A percentile compares a stretch with the other conserved stretches of the same genome.
Evolutionary conservation across 2,329 filamentous ascomycete species (phyloP).

Genomic region (Zarea fungicola): DNA sequence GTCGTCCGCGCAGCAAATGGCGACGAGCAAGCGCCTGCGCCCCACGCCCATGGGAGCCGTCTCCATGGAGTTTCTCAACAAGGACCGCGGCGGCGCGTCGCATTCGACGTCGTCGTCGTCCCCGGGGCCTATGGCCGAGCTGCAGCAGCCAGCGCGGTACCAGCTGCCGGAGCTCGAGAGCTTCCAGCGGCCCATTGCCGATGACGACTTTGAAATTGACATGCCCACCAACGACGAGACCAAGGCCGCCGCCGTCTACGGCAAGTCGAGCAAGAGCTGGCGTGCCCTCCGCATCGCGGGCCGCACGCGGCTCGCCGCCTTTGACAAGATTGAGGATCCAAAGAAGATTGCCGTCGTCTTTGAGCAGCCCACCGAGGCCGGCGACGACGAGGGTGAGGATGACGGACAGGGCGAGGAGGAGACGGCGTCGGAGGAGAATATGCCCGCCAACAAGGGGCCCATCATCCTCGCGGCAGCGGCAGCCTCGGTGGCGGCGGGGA

Average conservation of each 20-base stretch:
- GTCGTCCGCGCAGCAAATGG: slow-evolving; percentile 57
- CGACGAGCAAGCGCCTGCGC: slow-evolving; percentile 66
- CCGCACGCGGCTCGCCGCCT: slow-evolving; percentile 65
- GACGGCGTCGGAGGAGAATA: slow-evolving; percentile 28
- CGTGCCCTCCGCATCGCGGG: slow-evolving; percentile 77
- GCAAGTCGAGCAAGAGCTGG: slow-evolving; percentile 88
- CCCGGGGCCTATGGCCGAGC: slow-evolving; percentile 60
- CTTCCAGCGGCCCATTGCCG: slow-evolving; percentile 68
- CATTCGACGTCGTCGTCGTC: no score
- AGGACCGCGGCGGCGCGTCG: slow-evolving; percentile 46
- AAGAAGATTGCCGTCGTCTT: slow-evolving; percentile 62
- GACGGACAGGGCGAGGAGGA: slow-evolving; percentile 32
- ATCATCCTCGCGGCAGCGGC: slow-evolving; percentile 68
- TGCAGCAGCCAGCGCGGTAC: slow-evolving; percentile 63
- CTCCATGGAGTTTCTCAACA: slow-evolving; percentile 69
- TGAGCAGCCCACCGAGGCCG: slow-evolving; percentile 38
- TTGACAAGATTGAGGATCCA: slow-evolving; percentile 84
- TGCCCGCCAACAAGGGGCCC: slow-evolving; percentile 45
- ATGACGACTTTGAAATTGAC: slow-evolving; percentile 80
- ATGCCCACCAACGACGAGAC: slow-evolving; percentile 64
- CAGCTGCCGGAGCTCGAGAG: slow-evolving; percentile 62
- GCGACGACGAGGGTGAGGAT: slow-evolving; percentile 28
- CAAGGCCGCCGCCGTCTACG: slow-evolving; percentile 53
- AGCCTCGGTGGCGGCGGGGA: slow-evolving; percentile 57
- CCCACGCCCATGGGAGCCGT: slow-evolving; percentile 66